Conservation (phyloP, 805 yeast genomes). For the Lachancea dasiensis region DNA sequence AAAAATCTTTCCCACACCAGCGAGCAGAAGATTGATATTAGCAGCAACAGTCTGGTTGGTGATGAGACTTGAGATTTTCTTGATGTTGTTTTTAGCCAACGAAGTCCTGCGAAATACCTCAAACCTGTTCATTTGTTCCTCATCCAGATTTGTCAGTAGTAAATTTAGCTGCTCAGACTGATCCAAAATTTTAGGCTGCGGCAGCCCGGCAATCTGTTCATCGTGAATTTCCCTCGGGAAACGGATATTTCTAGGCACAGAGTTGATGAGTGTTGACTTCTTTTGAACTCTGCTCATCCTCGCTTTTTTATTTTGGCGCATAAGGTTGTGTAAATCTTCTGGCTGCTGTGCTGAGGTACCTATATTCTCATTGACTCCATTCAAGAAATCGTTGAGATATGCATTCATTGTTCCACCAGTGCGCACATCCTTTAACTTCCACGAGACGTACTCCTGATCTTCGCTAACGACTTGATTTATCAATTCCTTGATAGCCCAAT, state of each 20-base stretch:
- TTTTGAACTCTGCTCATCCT: constrained; percentile 6
- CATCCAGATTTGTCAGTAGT: constrained; percentile 65
- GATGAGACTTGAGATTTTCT: constrained; percentile 71
- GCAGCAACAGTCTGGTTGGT: constrained; percentile 75
- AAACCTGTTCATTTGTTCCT: constrained; percentile 80
- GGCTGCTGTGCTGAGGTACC: no score
- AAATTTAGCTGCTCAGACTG: constrained; percentile 56
- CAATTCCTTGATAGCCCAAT: constrained; percentile 28
- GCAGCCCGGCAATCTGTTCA: constrained; percentile 10
- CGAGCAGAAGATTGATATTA: constrained; percentile 71
- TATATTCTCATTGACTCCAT: no score
- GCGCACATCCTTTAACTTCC: constrained; percentile 28
- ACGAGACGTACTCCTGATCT: constrained; percentile 31
- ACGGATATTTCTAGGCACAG: constrained; percentile 21
- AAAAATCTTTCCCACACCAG: constrained; percentile 83
- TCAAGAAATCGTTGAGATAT: constrained; percentile 11
- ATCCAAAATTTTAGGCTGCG: constrained; percentile 31
- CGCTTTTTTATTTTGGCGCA: no score
- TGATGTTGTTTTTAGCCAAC: constrained; percentile 65
- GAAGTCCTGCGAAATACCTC: constrained; percentile 82
- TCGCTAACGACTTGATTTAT: constrained; percentile 31
- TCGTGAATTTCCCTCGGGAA: constrained; percentile 28
- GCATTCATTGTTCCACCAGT: constrained; percentile 31
- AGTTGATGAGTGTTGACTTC: constrained; percentile 16
- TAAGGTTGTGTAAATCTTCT: no score